These are phyloP conservation scores for Rhytidiadelphus loreus DNA, from an alignment of 225 moss, liverwort and hornwort species.

Conservation along the genomic window DNA sequence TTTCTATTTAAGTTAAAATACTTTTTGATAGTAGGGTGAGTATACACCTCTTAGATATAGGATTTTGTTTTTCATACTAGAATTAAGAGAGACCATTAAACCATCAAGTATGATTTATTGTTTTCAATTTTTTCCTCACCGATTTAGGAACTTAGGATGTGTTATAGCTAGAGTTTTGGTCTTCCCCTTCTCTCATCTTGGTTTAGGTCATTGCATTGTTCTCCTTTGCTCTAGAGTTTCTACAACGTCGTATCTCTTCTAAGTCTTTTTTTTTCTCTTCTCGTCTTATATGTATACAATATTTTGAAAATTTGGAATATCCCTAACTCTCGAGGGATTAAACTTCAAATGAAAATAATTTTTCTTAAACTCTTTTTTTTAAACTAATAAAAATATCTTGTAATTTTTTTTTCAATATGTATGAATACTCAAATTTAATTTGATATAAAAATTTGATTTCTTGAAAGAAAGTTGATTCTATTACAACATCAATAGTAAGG, in stretches of 20 bases:
- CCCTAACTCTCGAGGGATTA: too few relatives aligned
- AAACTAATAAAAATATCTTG: not conserved
- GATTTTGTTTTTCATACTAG: not conserved
- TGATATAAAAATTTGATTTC: not conserved
- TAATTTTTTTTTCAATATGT: too few relatives aligned
- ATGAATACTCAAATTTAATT: too few relatives aligned
- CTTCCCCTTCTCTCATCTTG: not conserved
- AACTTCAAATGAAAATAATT: not conserved
- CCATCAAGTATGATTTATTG: fast-evolving
- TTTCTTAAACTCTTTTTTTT: too few relatives aligned
- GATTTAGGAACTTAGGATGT: not conserved
- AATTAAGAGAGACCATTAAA: fast-evolving
- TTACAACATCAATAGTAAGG: not conserved
- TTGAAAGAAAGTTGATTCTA: not conserved
- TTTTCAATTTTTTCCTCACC: not conserved
- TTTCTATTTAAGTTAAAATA: too few relatives aligned
- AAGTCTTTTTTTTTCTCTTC: not conserved
- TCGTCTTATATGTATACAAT: too few relatives aligned
- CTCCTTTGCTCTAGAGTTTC: fast-evolving
- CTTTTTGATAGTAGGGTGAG: not conserved
- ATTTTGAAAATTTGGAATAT: too few relatives aligned
- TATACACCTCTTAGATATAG: fast-evolving
- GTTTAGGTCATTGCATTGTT: not conserved
- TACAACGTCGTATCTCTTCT: fast-evolving
- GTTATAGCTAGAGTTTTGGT: fast-evolving